A percentile compares a stretch with the other conserved stretches of the same genome.
phyloP scores from a whole-genome alignment of 345 rosid genomes.

The Citrus cavaleriei region DNA sequence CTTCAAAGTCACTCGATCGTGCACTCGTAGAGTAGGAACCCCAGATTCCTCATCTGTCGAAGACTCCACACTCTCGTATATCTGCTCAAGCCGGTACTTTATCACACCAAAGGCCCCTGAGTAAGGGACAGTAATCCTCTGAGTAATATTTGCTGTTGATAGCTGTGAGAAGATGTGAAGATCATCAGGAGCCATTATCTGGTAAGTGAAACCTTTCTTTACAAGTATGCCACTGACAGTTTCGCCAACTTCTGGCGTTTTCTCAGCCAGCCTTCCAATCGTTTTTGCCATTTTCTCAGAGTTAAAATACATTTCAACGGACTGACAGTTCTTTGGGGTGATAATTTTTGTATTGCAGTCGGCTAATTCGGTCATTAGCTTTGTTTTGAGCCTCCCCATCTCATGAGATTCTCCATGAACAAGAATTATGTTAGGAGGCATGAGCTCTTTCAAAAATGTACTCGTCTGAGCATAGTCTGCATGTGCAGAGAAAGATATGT shows the following conservation, averaged over 20 bases:
- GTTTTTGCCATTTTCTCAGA: constrained; percentile 95
- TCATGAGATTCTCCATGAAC: constrained; percentile 93
- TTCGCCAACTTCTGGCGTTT: constrained; percentile 75
- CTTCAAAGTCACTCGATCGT: constrained; percentile 68
- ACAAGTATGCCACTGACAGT: constrained; percentile 77
- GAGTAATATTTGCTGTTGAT: constrained; percentile 74
- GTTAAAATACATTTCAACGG: constrained; percentile 77
- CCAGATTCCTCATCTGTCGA: constrained; percentile 73
- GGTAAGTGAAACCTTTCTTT: constrained; percentile 92
- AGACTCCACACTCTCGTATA: constrained; percentile 74
- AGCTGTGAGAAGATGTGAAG: constrained; percentile 95
- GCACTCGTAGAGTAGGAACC: constrained; percentile 58
- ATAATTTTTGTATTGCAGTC: constrained; percentile 80
- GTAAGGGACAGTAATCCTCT: constrained; percentile 79
- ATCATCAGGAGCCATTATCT: constrained; percentile 97
- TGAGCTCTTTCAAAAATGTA: constrained; percentile 80
- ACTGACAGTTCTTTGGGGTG: constrained; percentile 91
- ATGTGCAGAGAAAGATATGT: constrained; percentile 91
- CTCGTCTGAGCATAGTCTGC: constrained; percentile 98
- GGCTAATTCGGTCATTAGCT: constrained; percentile 67
- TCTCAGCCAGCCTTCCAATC: constrained; percentile 78
- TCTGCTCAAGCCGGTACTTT: constrained; percentile 77
- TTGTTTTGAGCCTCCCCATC: constrained; percentile 93
- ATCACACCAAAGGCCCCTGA: constrained; percentile 77
- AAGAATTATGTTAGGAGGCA: constrained; percentile 92